phyloP scores from a whole-genome alignment of 371 early-diverging fungal genomes.

The Nematocida ironsii region DNA sequence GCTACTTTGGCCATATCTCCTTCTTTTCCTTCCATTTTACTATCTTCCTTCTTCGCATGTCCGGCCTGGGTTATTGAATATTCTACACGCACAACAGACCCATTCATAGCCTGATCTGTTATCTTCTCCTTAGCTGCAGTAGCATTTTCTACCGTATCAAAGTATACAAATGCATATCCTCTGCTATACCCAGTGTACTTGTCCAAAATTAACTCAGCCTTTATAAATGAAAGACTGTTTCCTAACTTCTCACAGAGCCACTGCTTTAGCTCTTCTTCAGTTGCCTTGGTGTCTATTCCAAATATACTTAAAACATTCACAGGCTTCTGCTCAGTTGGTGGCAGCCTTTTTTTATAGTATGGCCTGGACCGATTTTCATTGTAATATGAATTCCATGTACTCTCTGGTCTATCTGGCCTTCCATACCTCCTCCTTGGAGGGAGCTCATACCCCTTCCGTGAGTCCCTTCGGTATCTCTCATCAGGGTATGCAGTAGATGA shows the following conservation, averaged over 20 bases:
- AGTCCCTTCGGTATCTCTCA: slow-evolving; percentile 8
- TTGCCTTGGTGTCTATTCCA: slow-evolving; percentile 58
- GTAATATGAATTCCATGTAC: neutral
- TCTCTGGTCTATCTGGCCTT: neutral
- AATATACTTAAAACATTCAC: slow-evolving; percentile 65
- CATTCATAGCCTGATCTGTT: slow-evolving; percentile 58
- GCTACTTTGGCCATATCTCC: neutral
- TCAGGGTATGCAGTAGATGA: neutral
- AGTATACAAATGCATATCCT: slow-evolving; percentile 68
- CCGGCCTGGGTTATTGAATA: slow-evolving; percentile 59
- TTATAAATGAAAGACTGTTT: slow-evolving; percentile 45
- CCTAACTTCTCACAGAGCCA: slow-evolving; percentile 61
- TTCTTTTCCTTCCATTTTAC: neutral
- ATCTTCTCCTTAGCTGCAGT: slow-evolving; percentile 63
- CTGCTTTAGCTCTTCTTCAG: slow-evolving; percentile 61
- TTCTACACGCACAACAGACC: slow-evolving; percentile 61
- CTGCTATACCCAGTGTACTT: slow-evolving; percentile 56
- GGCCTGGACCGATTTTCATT: slow-evolving; percentile 1
- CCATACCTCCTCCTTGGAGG: neutral
- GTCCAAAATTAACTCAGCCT: slow-evolving; percentile 59
- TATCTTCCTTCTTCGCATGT: slow-evolving; percentile 7
- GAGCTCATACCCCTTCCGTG: neutral
- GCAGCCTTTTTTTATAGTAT: slow-evolving; percentile 9
- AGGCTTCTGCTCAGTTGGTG: slow-evolving; percentile 39
- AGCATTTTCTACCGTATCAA: slow-evolving; percentile 64